phyloP scores from a whole-genome alignment of 352 stramenopile species.

The Globisporangium okanoganense region DNA sequence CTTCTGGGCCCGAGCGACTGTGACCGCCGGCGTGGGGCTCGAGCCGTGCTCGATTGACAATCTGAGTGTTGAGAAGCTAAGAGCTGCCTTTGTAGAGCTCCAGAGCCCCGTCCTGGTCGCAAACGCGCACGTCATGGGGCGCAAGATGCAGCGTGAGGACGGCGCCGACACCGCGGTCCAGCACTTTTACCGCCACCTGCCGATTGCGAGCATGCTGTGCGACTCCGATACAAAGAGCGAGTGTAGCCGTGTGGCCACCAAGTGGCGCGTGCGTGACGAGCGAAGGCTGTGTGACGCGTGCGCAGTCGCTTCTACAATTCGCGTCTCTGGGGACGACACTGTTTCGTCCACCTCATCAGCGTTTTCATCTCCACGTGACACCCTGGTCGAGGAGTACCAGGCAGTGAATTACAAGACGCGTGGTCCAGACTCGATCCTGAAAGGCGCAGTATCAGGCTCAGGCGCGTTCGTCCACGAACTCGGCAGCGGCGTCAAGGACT shows the following conservation, averaged over 20 bases:
- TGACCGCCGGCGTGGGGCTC: conserved; percentile 82
- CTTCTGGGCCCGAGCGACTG: conserved; percentile 91
- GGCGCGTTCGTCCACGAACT: conserved; percentile 66
- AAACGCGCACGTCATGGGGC: conserved; percentile 26
- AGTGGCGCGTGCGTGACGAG: conserved; percentile 53
- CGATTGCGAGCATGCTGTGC: conserved; percentile 87
- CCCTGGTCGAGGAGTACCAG: conserved; percentile 45
- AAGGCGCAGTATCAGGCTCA: conserved; percentile 46
- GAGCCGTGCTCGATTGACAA: conserved; percentile 79
- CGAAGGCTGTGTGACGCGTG: conserved; percentile 55
- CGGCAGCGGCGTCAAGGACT: conserved; percentile 52
- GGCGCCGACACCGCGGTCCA: conserved; percentile 79
- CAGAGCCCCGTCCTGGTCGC: conserved; percentile 41
- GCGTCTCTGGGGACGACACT: background rate
- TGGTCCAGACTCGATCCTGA: conserved; percentile 40
- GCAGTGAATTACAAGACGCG: conserved; percentile 50
- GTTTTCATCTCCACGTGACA: conserved; percentile 11
- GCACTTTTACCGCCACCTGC: conserved; percentile 85
- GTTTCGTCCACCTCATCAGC: background rate
- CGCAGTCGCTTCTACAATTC: conserved; percentile 9
- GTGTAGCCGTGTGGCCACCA: conserved; percentile 37
- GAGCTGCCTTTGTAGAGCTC: conserved; percentile 67
- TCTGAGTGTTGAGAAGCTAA: conserved; percentile 79
- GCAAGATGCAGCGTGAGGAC: conserved; percentile 80
- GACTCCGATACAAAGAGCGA: conserved; percentile 24